Evolutionary conservation across 495 filamentous ascomycete species (phyloP), one percentile per base, ranked within the genome.

Genomic region (Neurospora sp.): DNA sequence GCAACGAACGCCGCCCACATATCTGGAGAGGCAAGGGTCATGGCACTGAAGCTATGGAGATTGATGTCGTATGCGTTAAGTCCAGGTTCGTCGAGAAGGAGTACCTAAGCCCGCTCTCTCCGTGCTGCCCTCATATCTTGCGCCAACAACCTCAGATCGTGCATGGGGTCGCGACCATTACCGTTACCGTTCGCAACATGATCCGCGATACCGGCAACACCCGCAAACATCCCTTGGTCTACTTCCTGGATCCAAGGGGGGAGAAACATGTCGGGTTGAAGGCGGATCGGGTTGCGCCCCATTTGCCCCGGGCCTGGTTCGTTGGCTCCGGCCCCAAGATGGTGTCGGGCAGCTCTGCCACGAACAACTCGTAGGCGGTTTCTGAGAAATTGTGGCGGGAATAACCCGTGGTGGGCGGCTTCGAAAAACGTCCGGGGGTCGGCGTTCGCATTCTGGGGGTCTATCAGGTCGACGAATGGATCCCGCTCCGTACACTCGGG

Each of bases 401-500:
- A 37, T 65, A 65, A 37, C 8, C 53, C 53, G 53, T 65, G 53
- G 20, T 59, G 14, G 27, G 53, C 53, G 53, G 27, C 53, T 65
- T 65, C 53, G 14, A 65, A 65, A 31, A 65, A 31, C 5, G 7
- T 65, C 5, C 53, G 53, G 53, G 20, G 68, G 31, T 27, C 40
- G 35, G 39, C 72, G 53, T 61, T 70, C 3, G 68, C 72, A 40
- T 71, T 70, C 27, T 59, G 68, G 18, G 41, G 41, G 59, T 76
- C 73, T 41, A 76, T 70, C 5, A 76, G 27, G 68, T 76, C 75
- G 53, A 71, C 59, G 14, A 76, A 76, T 14, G 73, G 72, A 37
- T 76, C 75, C 0, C 68, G 68, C 70, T 82, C 81, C 3, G 71
- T 73, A 71, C 83, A 84, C 40, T 74, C 74, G 12, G 31, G 68